Base-by-base conservation (phyloP, 1,139 yeast genomes). In the Protomyces gravidus region DNA sequence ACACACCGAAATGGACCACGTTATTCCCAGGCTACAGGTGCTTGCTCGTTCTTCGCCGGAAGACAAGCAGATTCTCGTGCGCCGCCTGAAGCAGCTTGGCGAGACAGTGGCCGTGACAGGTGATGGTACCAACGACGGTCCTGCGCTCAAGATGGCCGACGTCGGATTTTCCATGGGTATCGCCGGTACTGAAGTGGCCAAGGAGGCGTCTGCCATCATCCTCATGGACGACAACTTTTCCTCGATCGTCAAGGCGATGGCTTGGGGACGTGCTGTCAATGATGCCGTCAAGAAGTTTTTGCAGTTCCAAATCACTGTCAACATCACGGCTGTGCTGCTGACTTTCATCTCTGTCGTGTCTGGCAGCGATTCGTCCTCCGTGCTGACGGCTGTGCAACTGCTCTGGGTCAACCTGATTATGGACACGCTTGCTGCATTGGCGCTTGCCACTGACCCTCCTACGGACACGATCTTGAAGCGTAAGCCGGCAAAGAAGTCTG, bases 31-130 rank as follows among this genome's bases (percentile, higher is more conserved):
- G 48, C 76, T 92, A 63, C 82, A 84, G 67, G 97, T 92, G 1
- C 76, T 92, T 67, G 98, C 97, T 1, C 80, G 98, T 69, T 89
- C 97, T 0, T 85, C 95, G 15, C 98, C 98, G 3, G 96, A 90
- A 68, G 98, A 92, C 73, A 92, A 92, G 73, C 78, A 95, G 64
- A 75, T 87, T 42, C 78, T 92, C 58, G 98, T 94, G 46, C 86
- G 86, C 66, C 83, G 89, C n/a, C 78, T 92, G 66, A 83, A 86
- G 68, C 77, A 80, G 53, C 78, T 84, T 69, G 95, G 92, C 36
- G 97, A 92, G 69, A 95, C 92, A 51, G 98, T 92, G 59, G 98
- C 98, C 1, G 98, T 90, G 46, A 92, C 98, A 33, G 98, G 98
- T 71, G 98, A 92, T 73, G 98, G 98, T 72, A 89, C 96, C 11